Evolutionary conservation across 2,329 filamentous ascomycete species (phyloP), one percentile per base, ranked within the genome.

Genomic region (Fusarium annulatum): DNA sequence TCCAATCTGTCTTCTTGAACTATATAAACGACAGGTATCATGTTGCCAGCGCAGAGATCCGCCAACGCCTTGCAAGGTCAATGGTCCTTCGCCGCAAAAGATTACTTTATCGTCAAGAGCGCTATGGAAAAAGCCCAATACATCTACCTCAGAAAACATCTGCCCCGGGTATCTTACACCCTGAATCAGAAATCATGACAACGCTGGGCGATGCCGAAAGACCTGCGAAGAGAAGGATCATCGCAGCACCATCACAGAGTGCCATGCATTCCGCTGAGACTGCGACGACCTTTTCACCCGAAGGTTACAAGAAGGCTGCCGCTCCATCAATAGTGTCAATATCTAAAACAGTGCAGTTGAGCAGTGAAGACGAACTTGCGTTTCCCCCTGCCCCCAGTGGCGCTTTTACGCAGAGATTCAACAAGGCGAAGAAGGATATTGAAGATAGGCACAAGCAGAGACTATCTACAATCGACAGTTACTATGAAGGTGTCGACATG

Each of bases 281-380:
- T 0, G 39, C 39, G 39, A 42, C 39, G 2, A n/a, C 21, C 1
- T 42, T 42, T 0, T n/a, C 39, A 9, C 39, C 39, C 7, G 39
- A 42, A 14, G 5, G 4, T 3, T 42, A 5, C 3, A n/a, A 4
- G 39, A 42, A 42, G 8, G 39, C 39, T 42, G 21, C 21, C 0
- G 14, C 39, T 5, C 39, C 21, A 9, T 42, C 39, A 8, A 11
- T 21, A 9, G 19, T 41, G 0, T 41, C 38, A 14, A 11, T 21
- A 3, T 21, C 21, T 5, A 42, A 42, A 42, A 42, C 39, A 15
- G 14, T 42, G 14, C 0, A 4, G 1, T 0, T 42, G 8, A 42
- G 21, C 1, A 7, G 15, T 42, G 2, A 15, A 0, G 39, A 42
- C 6, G 8, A 6, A 0, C 1, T 4, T 15, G 14, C 15, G 5